Conservation (phyloP, 2,329 filamentous ascomycete species). For the Colletotrichum sp. region DNA sequence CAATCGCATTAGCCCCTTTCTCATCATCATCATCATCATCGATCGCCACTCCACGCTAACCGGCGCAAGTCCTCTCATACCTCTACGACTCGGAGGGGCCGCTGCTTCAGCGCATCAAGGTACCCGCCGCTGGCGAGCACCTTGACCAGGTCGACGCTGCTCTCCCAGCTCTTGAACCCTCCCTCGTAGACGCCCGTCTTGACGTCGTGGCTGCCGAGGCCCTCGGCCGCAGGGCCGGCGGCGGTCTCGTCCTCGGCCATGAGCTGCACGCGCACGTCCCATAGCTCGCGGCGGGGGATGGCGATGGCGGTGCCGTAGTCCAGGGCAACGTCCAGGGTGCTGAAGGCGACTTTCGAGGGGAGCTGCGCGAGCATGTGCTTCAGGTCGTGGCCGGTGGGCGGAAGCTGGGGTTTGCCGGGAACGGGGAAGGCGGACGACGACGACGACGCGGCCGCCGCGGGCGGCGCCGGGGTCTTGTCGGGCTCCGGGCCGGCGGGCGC, state of each 20-base stretch:
- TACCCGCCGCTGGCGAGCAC: slow-evolving; percentile 55
- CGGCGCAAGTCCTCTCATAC: slow-evolving; percentile 39
- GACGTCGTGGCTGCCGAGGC: slow-evolving; percentile 73
- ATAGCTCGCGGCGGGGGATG: slow-evolving; percentile 77
- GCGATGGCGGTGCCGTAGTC: slow-evolving; percentile 57
- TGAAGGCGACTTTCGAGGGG: slow-evolving; percentile 77
- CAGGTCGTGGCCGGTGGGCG: slow-evolving; percentile 56
- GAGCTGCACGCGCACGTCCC: slow-evolving; percentile 80
- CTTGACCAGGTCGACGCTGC: slow-evolving; percentile 78
- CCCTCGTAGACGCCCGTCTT: slow-evolving; percentile 85
- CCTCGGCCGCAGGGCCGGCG: slow-evolving; percentile 44
- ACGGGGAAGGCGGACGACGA: slow-evolving; percentile 60
- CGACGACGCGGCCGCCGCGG: slow-evolving; percentile 36
- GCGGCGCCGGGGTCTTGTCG: slow-evolving; percentile 26
- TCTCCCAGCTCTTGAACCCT: slow-evolving; percentile 91
- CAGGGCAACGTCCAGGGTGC: slow-evolving; percentile 62
- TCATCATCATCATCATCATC: not conserved
- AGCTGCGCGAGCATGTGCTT: slow-evolving; percentile 58
- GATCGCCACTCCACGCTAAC: not conserved
- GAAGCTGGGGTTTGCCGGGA: slow-evolving; percentile 62
- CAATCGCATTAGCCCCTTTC: slow-evolving; percentile 21
- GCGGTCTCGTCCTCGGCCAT: slow-evolving; percentile 70
- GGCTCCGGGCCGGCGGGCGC: slow-evolving; percentile 8
- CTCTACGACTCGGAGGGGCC: slow-evolving; percentile 55
- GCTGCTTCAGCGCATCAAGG: slow-evolving; percentile 31